Percentiles rank a stretch among this genome's conserved stretches.
These are phyloP conservation scores for Torrubiellomyces zombiae DNA, from an alignment of 2,329 filamentous ascomycete genomes.

Conservation along the genomic window DNA sequence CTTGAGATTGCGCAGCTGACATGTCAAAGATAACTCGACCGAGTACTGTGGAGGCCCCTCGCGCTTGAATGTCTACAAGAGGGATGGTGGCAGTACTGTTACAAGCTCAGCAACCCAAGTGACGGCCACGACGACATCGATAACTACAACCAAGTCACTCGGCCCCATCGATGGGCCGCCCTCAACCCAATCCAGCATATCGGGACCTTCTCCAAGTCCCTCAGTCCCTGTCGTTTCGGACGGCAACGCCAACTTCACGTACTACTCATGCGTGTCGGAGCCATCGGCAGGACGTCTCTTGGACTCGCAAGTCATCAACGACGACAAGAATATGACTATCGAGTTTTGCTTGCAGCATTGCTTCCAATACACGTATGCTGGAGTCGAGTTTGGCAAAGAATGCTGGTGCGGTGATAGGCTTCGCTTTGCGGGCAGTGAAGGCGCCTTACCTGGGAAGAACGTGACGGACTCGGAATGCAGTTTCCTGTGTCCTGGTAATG, in stretches of 20 bases:
- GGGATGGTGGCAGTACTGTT: conserved; percentile 2
- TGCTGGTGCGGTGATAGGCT: conserved; percentile 20
- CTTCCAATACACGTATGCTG: conserved; percentile 16
- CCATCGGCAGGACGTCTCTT: conserved; percentile 17
- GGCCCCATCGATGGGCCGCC: no score
- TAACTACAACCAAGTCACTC: conserved; percentile 1
- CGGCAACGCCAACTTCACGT: conserved; percentile 21
- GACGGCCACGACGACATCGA: conserved; percentile 2
- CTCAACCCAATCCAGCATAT: conserved; percentile 2
- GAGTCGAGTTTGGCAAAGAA: conserved; percentile 20
- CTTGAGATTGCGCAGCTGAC: conserved; percentile 3
- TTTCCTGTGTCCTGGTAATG: conserved; percentile 18
- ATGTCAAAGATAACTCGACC: conserved; percentile 12
- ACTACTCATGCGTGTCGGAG: conserved; percentile 18
- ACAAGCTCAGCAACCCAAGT: conserved; percentile 2
- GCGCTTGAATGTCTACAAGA: conserved; percentile 19
- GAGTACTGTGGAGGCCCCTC: conserved; percentile 19
- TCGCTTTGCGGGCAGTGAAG: conserved; percentile 10
- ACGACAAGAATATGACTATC: conserved; percentile 16
- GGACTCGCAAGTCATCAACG: conserved; percentile 12
- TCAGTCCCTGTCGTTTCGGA: conserved; percentile 13
- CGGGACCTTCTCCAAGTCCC: conserved; percentile 8
- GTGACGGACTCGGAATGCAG: conserved; percentile 15
- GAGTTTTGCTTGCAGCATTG: conserved; percentile 17
- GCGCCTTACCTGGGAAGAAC: conserved; percentile 12